Conservation (phyloP, 176 grass and related monocot genomes). For the Aegilops sharonensis region DNA sequence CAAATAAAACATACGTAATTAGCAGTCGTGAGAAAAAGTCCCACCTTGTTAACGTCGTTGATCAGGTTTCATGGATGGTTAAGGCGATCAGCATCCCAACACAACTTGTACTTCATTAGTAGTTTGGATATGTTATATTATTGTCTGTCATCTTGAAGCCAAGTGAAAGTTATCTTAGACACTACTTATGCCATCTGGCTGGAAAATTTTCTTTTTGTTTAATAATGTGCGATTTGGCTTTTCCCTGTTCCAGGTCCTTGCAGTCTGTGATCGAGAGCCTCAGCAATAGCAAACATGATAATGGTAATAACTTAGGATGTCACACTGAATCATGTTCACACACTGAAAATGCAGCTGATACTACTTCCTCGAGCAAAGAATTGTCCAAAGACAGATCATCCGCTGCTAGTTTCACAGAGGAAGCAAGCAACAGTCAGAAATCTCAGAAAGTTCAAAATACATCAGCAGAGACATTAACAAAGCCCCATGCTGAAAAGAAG, state of each 20-base stretch:
- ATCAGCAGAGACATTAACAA: slow-evolving; percentile 32
- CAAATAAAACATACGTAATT: background rate
- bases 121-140: background rate
- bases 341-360: slow-evolving; percentile 43
- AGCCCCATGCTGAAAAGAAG: slow-evolving; percentile 29
- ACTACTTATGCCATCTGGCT: background rate
- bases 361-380: slow-evolving; percentile 53
- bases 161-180: slow-evolving; percentile 18
- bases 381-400: slow-evolving; percentile 64
- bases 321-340: slow-evolving; percentile 39
- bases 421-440: slow-evolving; percentile 46
- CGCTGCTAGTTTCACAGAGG: slow-evolving; percentile 65
- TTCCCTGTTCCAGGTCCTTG: slow-evolving; percentile 63
- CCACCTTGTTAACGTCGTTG: background rate
- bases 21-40: background rate
- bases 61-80: background rate
- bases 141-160: slow-evolving; percentile 2
- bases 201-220: background rate
- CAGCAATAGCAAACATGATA: slow-evolving; percentile 44
- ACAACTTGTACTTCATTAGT: background rate
- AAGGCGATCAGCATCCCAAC: background rate
- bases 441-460: slow-evolving; percentile 40
- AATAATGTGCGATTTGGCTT: slow-evolving; percentile 15
- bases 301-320: slow-evolving; percentile 38
- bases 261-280: slow-evolving; percentile 73